Base-by-base conservation (phyloP, 2,329 filamentous ascomycete genomes). In the Chaetomiaceae sp. region DNA sequence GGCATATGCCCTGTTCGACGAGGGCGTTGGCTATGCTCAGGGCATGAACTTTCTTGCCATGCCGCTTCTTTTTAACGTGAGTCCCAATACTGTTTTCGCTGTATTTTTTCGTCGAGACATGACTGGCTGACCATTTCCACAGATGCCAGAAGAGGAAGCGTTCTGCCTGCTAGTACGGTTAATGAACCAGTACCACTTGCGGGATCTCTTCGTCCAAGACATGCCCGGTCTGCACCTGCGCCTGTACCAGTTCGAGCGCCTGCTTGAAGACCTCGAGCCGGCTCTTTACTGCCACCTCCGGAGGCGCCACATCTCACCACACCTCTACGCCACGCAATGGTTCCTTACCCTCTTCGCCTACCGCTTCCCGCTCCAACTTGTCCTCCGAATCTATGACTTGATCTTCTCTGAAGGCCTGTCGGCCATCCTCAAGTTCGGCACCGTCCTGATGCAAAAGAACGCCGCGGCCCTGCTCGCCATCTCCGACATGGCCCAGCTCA, bases 11-110 rank as follows among this genome's bases (percentile, higher is more conserved):
- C 75, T 99, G 25, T 97, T 91, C 61, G 93, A 99, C 63, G 90
- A 96, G 63, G 86, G 78, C 7, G 93, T 99, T 31, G 92, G 93
- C 27, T 99, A 99, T 68, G 92, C 95, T 0, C 93, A 99, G 68
- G 93, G 93, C 65, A 96, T 99, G 87, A 99, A 97, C 66, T 99
- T 99, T 64, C 82, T 99, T 53, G 87, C 90, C 43, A 97, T 97
- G 90, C 93, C 95, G 20, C 69, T 99, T 16, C 75, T 99, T 1
- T 96, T 99, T 72, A 97, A 96, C 66, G 85, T 87, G 71, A 75
- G 83, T n/a, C n/a, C n/a, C n/a, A n/a, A n/a, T 67, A 27, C 3
- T 43, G 7, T 13, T 5, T 12, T 25, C 3, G 14, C 21, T 5
- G 17, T 2, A 40, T 10, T 16, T 21, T 10, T 6, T 14, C 34